Conservation (phyloP, 192 early-diverging fungal genomes). For the Backusella psychrophila region DNA sequence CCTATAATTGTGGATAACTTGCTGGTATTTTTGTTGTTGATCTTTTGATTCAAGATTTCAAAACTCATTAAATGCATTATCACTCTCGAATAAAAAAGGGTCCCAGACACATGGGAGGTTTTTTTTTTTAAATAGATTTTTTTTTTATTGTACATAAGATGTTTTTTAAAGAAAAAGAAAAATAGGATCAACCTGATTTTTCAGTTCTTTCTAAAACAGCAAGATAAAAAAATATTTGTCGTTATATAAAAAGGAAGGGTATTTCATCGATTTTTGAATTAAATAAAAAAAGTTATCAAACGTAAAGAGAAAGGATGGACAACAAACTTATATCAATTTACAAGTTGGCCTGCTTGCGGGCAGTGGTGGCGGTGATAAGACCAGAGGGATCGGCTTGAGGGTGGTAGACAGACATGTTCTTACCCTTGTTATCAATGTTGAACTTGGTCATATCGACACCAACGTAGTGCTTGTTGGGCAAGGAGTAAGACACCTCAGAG, state of each 20-base stretch:
- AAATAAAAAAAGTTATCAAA: slow-evolving; percentile 1
- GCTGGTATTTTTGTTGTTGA: neutral
- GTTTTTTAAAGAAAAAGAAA: neutral
- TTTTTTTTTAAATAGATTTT: neutral
- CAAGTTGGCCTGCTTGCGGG: slow-evolving; percentile 48
- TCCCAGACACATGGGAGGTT: no score
- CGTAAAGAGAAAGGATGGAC: neutral
- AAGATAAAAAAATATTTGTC: neutral
- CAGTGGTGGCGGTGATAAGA: slow-evolving; percentile 68
- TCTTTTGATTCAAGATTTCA: no score
- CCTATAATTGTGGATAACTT: no score
- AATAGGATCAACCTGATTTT: slow-evolving; percentile 1
- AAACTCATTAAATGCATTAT: no score
- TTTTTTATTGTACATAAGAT: slow-evolving; percentile 1
- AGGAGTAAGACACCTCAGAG: slow-evolving; percentile 63
- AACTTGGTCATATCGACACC: slow-evolving; percentile 69
- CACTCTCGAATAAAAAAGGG: no score
- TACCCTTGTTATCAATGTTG: slow-evolving; percentile 61
- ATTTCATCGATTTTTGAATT: slow-evolving; percentile 1
- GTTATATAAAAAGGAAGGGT: neutral
- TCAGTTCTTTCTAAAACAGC: neutral
- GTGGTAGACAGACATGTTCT: slow-evolving; percentile 70
- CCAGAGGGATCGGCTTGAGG: slow-evolving; percentile 73
- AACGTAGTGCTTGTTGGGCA: slow-evolving; percentile 82
- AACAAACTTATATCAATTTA: slow-evolving; percentile 18